Evolutionary conservation across 2,329 filamentous ascomycete species (phyloP), one percentile per base, ranked within the genome.

Genomic region (Boeremia exigua): DNA sequence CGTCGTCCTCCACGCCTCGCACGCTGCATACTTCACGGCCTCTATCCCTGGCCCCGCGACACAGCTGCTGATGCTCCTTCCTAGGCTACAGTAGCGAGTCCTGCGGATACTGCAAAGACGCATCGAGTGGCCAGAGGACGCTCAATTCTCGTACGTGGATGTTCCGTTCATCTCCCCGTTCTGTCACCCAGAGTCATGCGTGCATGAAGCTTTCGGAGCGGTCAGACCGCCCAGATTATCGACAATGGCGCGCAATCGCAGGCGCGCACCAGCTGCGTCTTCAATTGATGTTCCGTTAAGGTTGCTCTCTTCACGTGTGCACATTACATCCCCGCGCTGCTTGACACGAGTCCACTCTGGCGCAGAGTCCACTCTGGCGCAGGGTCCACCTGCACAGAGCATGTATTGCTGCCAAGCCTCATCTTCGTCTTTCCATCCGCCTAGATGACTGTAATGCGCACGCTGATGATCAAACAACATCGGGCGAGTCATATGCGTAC

Each of bases 41-140:
- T 47, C 37, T 25, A 40, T 29, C 50, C 49, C 54, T 53, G 49
- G 47, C 36, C 48, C 36, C 32, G 43, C 58, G 49, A 51, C 56
- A 40, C 54, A 50, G 61, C 63, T 69, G 48, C 48, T 58, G 53
- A 56, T 56, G 53, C 48, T 49, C 48, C 48, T 52, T 58, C 45
- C 27, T 54, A 81, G 80, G 80, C 67, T 82, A 81, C 68, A 77
- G 79, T 61, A 72, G 71, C 56, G 75, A 79, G 62, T 77, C 78
- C 56, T 82, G 80, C 68, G 80, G 80, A 50, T 82, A 82, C 67
- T 82, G 80, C 75, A 81, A 81, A 75, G 69, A 74, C 59, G 70
- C 74, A 60, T 69, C 77, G 40, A 75, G 76, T 72, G 79, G 78
- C 78, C 74, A 75, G 68, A 77, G 79, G 67, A 78, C 71, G 66